Evolutionary conservation across 2,329 filamentous ascomycete species (phyloP).

Genomic region (Torrubiella hemipterigena): DNA sequence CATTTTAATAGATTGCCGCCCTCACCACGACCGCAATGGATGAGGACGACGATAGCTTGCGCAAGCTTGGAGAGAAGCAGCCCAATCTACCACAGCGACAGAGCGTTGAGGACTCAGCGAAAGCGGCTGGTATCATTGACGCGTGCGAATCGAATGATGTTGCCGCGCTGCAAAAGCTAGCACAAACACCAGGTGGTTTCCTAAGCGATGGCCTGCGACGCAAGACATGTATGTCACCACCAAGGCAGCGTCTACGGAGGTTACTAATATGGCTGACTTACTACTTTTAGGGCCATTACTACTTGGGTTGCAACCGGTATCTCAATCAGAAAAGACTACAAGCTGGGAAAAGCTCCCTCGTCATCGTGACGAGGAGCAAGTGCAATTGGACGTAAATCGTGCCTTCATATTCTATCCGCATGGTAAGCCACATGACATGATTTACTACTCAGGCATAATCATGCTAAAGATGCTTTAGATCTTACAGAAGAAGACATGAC

Average conservation of each 20-base stretch:
- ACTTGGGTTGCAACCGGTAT: slow-evolving; percentile 4
- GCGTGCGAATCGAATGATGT: slow-evolving; percentile 51
- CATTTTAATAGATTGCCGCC: too few relatives aligned
- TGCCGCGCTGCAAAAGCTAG: slow-evolving; percentile 41
- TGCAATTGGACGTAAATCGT: slow-evolving; percentile 81
- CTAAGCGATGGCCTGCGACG: slow-evolving; percentile 56
- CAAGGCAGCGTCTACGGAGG: slow-evolving; percentile 7
- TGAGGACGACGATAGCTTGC: too few relatives aligned
- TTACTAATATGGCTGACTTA: slow-evolving; percentile 3
- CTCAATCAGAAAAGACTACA: slow-evolving; percentile 1
- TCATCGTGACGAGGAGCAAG: slow-evolving; percentile 86
- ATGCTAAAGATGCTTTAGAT: slow-evolving; percentile 31
- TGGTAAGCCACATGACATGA: slow-evolving; percentile 35
- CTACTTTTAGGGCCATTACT: slow-evolving; percentile 8
- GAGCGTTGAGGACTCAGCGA: too few relatives aligned
- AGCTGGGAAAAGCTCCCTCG: slow-evolving; percentile 52
- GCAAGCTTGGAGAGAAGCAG: background rate
- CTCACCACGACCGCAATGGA: too few relatives aligned
- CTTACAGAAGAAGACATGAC: slow-evolving; percentile 57
- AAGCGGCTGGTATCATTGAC: slow-evolving; percentile 27
- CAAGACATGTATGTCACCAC: slow-evolving; percentile 57
- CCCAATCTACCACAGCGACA: background rate
- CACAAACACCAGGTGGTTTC: slow-evolving; percentile 54
- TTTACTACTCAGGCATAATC: background rate
- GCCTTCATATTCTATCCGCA: slow-evolving; percentile 96